Evolutionary conservation across 352 stramenopile species (phyloP), one percentile per base, ranked within the genome.

Genomic region (Pythium angustatum): DNA sequence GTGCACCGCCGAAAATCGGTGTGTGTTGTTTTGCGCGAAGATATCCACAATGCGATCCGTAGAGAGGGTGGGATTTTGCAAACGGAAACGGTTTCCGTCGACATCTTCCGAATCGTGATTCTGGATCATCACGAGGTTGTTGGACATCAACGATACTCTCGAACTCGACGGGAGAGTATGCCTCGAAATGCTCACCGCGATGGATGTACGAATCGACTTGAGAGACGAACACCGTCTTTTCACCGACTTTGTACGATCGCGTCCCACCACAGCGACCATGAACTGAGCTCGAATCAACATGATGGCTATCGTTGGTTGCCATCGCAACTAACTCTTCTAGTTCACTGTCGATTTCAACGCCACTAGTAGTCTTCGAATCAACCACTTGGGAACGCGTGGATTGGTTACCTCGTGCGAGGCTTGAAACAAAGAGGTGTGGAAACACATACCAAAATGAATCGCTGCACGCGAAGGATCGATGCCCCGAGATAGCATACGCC

Each of bases 371-470:
- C n/a, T n/a, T 7, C n/a, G n/a, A n/a, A n/a, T n/a, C n/a, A n/a
- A n/a, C n/a, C n/a, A n/a, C n/a, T 14, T 14, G 7, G 7, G 7
- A 7, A 7, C 14, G 11, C 5, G 2, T 5, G 19, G 5, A 2
- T 28, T 22, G 2, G 48, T 34, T 17, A 59, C 9, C n/a, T 9
- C n/a, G 2, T 22, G 19, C 19, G n/a, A n/a, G n/a, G n/a, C n/a
- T n/a, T n/a, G n/a, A n/a, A n/a, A n/a, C n/a, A n/a, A n/a, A n/a
- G n/a, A n/a, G n/a, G n/a, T n/a, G n/a, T n/a, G 54, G 54, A 14
- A 33, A 62, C 0, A 62, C 27, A 41, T 62, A 53, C 57, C 57
- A 64, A 22, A 64, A 64, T 5, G 43, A 48, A 34, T 64, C 57
- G n/a, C 57, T 64, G 1, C 2, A 49, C 2, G 24, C 22, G 24